Conservation (phyloP, 2,329 filamentous ascomycete genomes). For the Capronia coronata region DNA sequence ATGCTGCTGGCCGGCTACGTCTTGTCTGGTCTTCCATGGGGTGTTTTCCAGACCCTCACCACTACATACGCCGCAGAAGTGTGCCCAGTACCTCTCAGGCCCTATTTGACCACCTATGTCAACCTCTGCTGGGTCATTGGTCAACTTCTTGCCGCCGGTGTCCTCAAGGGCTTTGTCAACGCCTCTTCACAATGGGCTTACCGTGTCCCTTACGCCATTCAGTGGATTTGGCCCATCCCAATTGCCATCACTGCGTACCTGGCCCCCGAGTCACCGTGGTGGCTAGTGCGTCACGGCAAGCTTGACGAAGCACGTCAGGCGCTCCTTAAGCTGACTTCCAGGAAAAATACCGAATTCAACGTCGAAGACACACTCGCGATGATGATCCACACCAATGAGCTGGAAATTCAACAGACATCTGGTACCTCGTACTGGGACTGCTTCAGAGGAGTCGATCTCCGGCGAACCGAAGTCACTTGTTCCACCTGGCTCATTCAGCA, state of each 20-base stretch:
- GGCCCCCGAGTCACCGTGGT: constrained; percentile 48
- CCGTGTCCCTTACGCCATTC: constrained; percentile 35
- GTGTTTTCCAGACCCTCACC: constrained; percentile 34
- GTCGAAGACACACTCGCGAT: constrained; percentile 30
- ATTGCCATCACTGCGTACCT: constrained; percentile 26
- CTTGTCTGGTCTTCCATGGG: constrained; percentile 38
- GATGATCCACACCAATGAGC: constrained; percentile 30
- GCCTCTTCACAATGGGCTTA: constrained; percentile 33
- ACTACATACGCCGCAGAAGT: constrained; percentile 38
- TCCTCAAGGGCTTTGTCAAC: constrained; percentile 32
- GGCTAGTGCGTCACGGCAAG: constrained; percentile 45
- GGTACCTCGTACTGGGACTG: constrained; percentile 33
- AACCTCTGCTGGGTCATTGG: constrained; percentile 40
- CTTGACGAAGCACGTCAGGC: constrained; percentile 44
- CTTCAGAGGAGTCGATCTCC: constrained; percentile 33
- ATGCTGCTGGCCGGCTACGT: constrained; percentile 36
- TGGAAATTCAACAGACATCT: constrained; percentile 27
- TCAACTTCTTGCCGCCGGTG: constrained; percentile 35
- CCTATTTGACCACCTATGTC: constrained; percentile 35
- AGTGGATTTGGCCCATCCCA: constrained; percentile 31
- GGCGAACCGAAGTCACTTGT: constrained; percentile 40
- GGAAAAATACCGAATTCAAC: constrained; percentile 29
- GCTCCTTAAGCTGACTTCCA: constrained; percentile 41
- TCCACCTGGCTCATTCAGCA: constrained; percentile 47
- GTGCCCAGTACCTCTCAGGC: constrained; percentile 33